A percentile compares a stretch with the other conserved stretches of the same genome.
These are phyloP conservation scores for Lipomyces sp. DNA, from an alignment of 805 yeast species.

Conservation along the genomic window DNA sequence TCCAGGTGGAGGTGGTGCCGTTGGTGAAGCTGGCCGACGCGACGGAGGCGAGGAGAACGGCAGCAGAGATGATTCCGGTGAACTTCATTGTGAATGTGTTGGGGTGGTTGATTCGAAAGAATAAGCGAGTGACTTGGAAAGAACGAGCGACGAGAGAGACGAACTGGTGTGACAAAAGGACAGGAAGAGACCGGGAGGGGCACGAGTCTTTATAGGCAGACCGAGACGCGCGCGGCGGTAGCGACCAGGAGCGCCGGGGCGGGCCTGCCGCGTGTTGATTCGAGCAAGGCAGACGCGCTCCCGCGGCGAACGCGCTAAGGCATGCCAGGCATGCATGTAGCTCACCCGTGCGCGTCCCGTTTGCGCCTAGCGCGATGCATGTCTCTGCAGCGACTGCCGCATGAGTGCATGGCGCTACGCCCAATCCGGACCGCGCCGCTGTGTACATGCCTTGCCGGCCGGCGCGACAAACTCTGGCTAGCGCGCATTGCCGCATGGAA, in stretches of 20 bases:
- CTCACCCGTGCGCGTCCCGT: background rate
- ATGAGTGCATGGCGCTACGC: background rate
- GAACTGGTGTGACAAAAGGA: slow-evolving; percentile 1
- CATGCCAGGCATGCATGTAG: background rate
- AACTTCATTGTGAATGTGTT: slow-evolving; percentile 26
- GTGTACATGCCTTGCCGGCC: no score
- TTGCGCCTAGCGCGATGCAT: slow-evolving; percentile 3
- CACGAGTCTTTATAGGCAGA: slow-evolving; percentile 11
- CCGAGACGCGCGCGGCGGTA: no score
- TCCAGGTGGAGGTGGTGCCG: slow-evolving; percentile 45
- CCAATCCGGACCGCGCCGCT: no score
- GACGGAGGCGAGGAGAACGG: slow-evolving; percentile 26
- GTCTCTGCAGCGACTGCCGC: no score
- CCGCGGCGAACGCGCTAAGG: no score
- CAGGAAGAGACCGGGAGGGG: slow-evolving; percentile 1
- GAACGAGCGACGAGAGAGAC: slow-evolving; percentile 14
- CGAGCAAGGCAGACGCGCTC: no score
- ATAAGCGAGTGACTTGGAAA: slow-evolving; percentile 11
- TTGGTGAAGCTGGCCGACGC: slow-evolving; percentile 31
- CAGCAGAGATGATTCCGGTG: slow-evolving; percentile 27
- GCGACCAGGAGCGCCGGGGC: no score
- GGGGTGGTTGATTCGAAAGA: background rate
- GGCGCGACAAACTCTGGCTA: no score
- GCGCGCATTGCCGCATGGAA: no score
- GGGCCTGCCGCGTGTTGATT: background rate